Percentiles rank a stretch among this genome's conserved stretches.
These are phyloP conservation scores for Rutstroemia sp. DNA, from an alignment of 2,329 filamentous ascomycete genomes.

Conservation along the genomic window DNA sequence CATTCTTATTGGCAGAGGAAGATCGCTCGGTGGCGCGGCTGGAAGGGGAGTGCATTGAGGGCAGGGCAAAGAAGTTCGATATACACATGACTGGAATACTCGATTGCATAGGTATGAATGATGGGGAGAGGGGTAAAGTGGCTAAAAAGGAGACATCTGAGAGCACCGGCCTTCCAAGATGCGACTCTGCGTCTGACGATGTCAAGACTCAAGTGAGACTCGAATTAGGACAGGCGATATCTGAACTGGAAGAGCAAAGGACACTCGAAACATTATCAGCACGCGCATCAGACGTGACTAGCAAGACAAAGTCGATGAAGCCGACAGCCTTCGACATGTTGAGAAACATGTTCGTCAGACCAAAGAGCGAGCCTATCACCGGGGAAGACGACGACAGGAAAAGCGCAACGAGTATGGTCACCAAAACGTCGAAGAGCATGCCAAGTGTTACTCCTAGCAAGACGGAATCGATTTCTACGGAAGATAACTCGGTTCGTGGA, in stretches of 20 bases:
- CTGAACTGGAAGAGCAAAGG: too few relatives aligned
- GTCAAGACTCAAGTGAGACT: not conserved
- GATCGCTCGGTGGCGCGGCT: not conserved
- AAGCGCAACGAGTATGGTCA: not conserved
- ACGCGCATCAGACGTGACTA: not conserved
- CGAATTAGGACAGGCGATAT: not conserved
- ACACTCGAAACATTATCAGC: too few relatives aligned
- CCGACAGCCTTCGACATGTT: not conserved
- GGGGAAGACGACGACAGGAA: not conserved
- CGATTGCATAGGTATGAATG: not conserved
- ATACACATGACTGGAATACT: not conserved
- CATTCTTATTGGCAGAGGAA: not conserved
- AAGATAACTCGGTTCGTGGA: not conserved
- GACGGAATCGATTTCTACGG: not conserved
- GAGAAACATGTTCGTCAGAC: not conserved
- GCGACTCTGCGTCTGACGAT: not conserved
- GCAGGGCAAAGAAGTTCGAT: not conserved
- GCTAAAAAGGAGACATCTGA: not conserved
- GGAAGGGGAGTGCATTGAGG: not conserved
- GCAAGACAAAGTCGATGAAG: not conserved
- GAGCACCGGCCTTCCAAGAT: not conserved
- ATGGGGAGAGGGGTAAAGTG: not conserved
- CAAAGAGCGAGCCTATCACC: not conserved
- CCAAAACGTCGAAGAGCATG: not conserved
- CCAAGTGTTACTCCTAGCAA: not conserved